phyloP scores from a whole-genome alignment of 2,329 filamentous ascomycete genomes.

The Diplodia corticola region DNA sequence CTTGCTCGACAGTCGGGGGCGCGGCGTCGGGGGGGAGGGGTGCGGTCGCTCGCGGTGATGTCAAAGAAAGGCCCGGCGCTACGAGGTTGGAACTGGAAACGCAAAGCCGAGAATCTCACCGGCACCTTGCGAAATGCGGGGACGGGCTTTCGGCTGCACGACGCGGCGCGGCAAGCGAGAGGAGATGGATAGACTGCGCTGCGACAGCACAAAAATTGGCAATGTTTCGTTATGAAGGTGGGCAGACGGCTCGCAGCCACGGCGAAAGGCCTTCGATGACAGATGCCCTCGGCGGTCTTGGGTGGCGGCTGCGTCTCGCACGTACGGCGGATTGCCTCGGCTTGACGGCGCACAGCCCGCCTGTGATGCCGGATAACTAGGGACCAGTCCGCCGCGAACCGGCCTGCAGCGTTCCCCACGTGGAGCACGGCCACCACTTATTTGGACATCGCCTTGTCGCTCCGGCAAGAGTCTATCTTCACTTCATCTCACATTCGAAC shows the following conservation, averaged over 20 bases:
- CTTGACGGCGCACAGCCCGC: not conserved
- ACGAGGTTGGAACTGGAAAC: constrained; percentile 3
- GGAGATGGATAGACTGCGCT: not conserved
- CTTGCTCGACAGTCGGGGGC: constrained; percentile 14
- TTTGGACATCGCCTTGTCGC: not conserved
- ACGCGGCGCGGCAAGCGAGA: not conserved
- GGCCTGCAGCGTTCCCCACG: not conserved
- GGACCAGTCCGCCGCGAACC: not conserved
- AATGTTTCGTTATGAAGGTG: not conserved
- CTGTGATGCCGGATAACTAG: constrained; percentile 7
- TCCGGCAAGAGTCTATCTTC: not conserved
- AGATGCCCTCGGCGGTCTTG: not conserved
- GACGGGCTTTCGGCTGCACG: constrained; percentile 7
- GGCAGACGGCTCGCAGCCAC: not conserved
- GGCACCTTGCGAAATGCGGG: constrained; percentile 11
- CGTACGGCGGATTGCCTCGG: constrained; percentile 21
- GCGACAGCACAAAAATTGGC: not conserved
- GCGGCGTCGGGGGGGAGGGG: not conserved
- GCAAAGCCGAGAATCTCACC: constrained; percentile 10
- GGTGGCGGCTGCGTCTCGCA: constrained; percentile 6
- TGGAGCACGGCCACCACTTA: constrained; percentile 5
- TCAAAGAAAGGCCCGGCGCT: constrained; percentile 17
- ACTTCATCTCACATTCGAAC: not conserved
- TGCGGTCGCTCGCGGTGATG: constrained; percentile 22
- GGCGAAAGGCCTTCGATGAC: constrained; percentile 8